Base-by-base conservation (phyloP, 139 green algal species). In the Coelastrella sp. region DNA sequence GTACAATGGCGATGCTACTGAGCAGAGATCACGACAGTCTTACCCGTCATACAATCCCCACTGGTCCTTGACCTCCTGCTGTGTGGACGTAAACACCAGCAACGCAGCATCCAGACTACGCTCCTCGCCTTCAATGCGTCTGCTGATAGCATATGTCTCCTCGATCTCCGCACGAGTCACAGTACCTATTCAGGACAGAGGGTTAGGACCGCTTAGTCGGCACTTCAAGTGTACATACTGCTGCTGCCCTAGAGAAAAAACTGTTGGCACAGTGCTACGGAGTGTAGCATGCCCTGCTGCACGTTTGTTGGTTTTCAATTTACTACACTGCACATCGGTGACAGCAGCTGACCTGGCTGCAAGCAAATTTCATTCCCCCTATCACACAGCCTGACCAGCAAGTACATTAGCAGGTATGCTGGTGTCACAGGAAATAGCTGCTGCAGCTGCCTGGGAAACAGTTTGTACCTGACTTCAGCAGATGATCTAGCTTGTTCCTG, bases 41-140 rank as follows among this genome's bases (percentile, higher is more conserved):
- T 95, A 99, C 66, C 97, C 97, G 86, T 99, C 94, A 90, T 99
- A 99, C 82, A 98, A 94, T 22, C 97, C 97, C 97, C 98, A 99
- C 93, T 99, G 98, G 92, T 99, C 94, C 68, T 97, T 95, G 54
- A 99, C 94, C 92, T 99, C 97, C 95, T 99, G 97, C 92, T 95
- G 90, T 3, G 97, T 99, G 79, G 92, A 96, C 11, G 97, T 99
- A 87, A 99, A 97, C 73, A 99, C 97, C 82, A 97, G 93, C 60
- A 95, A 82, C 3, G 97, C 96, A 2, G 92, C 88, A 90, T 99
- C 98, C 81, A 99, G 94, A 16, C 93, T 95, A 6, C 97, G 94
- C 93, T 99, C 98, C 95, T 99, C 98, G 0, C 92, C 98, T 75
- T 92, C 90, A 61, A 99, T 98, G 81, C 97, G 95, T 32, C 97